Base-by-base conservation (phyloP, 345 rosid genomes). In the Zanthoxylum bungeanum region DNA sequence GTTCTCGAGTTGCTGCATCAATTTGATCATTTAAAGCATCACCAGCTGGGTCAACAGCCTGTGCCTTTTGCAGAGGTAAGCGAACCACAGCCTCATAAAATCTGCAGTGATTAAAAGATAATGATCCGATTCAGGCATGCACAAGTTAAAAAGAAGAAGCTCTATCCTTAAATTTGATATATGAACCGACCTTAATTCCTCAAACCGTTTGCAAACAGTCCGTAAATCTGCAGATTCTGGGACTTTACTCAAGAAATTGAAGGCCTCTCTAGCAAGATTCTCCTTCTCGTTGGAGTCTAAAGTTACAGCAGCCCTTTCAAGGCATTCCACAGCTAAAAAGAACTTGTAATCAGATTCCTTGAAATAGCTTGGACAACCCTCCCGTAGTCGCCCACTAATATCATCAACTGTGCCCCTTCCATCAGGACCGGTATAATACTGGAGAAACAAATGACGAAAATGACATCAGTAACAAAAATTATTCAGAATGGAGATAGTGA, bases 321-420 rank as follows among this genome's bases (percentile, higher is more conserved):
- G 98, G 76, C 88, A 88, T 82, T 95, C 98, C 79, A 95, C 99
- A 62, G 98, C 99, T 79, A 95, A 85, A 85, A 88, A 95, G 77
- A 95, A 92, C 82, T 95, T 92, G 83, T 92, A 84, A 86, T 95
- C 96, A 22, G 99, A 88, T 75, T 95, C 98, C 85, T 87, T 91
- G 81, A 91, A 95, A 84, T 89, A 92, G 84, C 98, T 92, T 65
- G 97, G 97, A 81, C 98, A 92, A 59, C 99, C 97, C 78, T 92
- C 98, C 17, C 85, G 85, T 57, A 95, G 77, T 77, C 89, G 79
- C 57, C 85, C 88, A 80, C 97, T 91, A 61, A 95, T 84, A 73
- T 95, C 99, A 80, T 95, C 94, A 66, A 95, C 97, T 57, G 99
- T 88, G 60, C 99, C 98, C 81, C 98, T 95, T 72, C 98, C 99